Evolutionary conservation across 1,284 basidiomycete genomes (phyloP), one percentile per base, ranked within the genome.

Genomic region (Irpex sp.): DNA sequence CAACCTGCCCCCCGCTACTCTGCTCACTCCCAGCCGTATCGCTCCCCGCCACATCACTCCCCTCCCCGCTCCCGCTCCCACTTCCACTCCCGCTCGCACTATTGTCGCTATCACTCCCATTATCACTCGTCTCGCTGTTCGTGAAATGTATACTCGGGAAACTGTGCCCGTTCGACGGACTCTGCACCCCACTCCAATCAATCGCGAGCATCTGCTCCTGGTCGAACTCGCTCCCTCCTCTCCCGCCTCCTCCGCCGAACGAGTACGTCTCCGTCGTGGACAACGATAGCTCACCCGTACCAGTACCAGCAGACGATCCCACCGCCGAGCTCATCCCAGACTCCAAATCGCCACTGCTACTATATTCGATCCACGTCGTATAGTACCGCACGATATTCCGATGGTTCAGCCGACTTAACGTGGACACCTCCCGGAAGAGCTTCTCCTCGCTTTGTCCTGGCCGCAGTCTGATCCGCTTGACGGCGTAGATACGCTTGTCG

Each of bases 341-440:
- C 1, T 75, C 69, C 4, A 79, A 74, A 62, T 89, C 86, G 1
- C 31, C 31, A 33, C 31, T 33, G 6, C 31, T 33, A 33, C 83
- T 79, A 0, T 81, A 84, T 72, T 93, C 92, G 19, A 93, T 81
- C 92, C 92, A 93, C 5, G 90, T 91, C 2, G 90, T 92, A 72
- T 88, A 92, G 71, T 96, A 98, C 50, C 95, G 87, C 17, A 97
- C 95, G 66, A 98, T 93, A 76, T 92, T 93, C 9, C 91, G 88
- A 74, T 98, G 95, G 56, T 90, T 92, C 19, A 97, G 84, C 46
- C 91, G 82, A 66, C 93, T 95, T 17, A 98, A 79, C 0, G 93
- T 92, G 67, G 93, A 93, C 59, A 98, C 94, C 75, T 98, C 95
- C 8, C 96, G 86, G 71, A 95, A 91, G 61, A 97, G 95, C 74